phyloP scores from a whole-genome alignment of 2,329 filamentous ascomycete genomes.

The Metarhizium robertsii region DNA sequence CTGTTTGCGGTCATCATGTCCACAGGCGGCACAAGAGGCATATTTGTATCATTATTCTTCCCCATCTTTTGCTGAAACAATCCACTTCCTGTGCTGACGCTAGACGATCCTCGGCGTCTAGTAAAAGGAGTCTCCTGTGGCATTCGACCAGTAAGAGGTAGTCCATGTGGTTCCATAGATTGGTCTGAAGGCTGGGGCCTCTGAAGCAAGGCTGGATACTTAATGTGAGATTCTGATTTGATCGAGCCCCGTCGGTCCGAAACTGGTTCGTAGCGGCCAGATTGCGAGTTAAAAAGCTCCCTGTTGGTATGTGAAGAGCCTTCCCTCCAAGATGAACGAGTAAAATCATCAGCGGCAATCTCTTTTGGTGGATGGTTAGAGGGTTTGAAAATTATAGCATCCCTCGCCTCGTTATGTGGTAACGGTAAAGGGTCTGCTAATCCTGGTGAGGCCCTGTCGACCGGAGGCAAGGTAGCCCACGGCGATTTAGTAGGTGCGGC shows the following conservation, averaged over 20 bases:
- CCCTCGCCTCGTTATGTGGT: constrained; percentile 42
- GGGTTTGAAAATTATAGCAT: constrained; percentile 46
- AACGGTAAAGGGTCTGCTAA: constrained; percentile 43
- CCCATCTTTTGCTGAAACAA: constrained; percentile 50
- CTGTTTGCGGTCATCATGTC: constrained; percentile 36
- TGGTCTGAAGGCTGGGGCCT: constrained; percentile 55
- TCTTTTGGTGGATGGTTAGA: constrained; percentile 55
- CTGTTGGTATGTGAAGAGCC: constrained; percentile 51
- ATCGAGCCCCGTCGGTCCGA: constrained; percentile 64
- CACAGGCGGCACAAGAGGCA: constrained; percentile 22
- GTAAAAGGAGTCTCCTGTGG: constrained; percentile 59
- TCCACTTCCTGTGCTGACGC: constrained; percentile 79
- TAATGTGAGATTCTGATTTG: constrained; percentile 56
- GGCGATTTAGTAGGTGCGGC: constrained; percentile 76
- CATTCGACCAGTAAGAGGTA: constrained; percentile 72
- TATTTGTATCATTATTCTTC: constrained; percentile 30
- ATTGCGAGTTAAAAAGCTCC: constrained; percentile 92
- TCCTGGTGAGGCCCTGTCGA: constrained; percentile 70
- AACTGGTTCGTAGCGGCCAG: constrained; percentile 85
- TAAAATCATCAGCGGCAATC: constrained; percentile 91
- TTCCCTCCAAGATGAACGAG: constrained; percentile 72
- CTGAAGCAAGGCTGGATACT: constrained; percentile 73
- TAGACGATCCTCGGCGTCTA: constrained; percentile 78
- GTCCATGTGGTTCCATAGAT: constrained; percentile 73
- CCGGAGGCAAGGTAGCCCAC: constrained; percentile 78